Percentiles rank a stretch among this genome's conserved stretches.
Conservation (phyloP, 305 asterid genomes). For the Ruellia speciosa region DNA sequence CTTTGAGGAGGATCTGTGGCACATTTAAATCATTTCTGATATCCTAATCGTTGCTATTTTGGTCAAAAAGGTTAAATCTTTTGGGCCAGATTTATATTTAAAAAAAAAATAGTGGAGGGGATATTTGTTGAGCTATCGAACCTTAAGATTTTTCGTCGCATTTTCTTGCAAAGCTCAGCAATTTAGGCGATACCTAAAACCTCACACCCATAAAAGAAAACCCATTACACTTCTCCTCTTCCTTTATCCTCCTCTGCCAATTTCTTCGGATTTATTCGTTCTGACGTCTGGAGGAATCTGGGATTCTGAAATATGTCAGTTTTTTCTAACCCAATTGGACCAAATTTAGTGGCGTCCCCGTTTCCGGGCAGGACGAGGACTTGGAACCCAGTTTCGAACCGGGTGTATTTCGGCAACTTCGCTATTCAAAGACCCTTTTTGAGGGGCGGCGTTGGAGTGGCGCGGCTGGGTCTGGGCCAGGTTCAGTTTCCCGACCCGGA, state of each 20-base stretch:
- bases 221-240: neutral
- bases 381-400: conserved; percentile 29
- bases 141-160: neutral
- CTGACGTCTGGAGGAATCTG: conserved; percentile 5
- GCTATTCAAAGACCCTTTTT: conserved; percentile 34
- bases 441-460: conserved; percentile 46
- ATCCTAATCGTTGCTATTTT: too few relatives aligned
- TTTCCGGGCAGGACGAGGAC: conserved; percentile 35
- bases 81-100: too few relatives aligned
- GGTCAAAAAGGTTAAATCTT: too few relatives aligned
- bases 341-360: conserved; percentile 45
- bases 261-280: conserved; percentile 1
- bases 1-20: too few relatives aligned
- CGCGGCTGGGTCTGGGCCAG: conserved; percentile 72
- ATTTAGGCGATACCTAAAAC: too few relatives aligned
- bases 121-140: too few relatives aligned
- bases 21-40: too few relatives aligned
- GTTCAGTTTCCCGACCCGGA: conserved; percentile 63
- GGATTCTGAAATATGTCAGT: conserved; percentile 36
- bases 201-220: too few relatives aligned
- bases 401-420: conserved; percentile 38
- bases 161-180: neutral
- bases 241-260: conserved; percentile 12
- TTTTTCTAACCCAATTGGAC: conserved; percentile 37
- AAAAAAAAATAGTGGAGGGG: too few relatives aligned